Base-by-base conservation (phyloP, 2,329 filamentous ascomycete species). In the Botryotinia globosa region DNA sequence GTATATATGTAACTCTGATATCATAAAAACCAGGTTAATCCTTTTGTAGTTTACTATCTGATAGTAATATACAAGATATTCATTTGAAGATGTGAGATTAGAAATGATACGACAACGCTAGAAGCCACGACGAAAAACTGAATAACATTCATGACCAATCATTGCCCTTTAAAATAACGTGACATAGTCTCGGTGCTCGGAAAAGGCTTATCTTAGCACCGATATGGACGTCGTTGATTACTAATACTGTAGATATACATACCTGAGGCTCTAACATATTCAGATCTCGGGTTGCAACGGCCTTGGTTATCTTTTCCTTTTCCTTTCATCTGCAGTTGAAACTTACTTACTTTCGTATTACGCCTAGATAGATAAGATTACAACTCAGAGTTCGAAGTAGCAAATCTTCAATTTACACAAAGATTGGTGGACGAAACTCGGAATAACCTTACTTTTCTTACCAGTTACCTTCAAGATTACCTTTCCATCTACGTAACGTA, bases 231-330 rank as follows among this genome's bases (percentile, higher is more conserved):
- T 25, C 16, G 34, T 39, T 62, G 59, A 29, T 25, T 4, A 62
- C 16, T 39, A 39, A 29, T 42, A 16, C 1, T 16, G 5, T 3
- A n/a, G n/a, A n/a, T n/a, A n/a, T 0, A 0, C 0, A 54, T 4
- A n/a, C 48, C 25, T 54, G 25, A 54, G 48, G 48, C 48, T 7
- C 12, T 7, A 14, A 7, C 48, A 0, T n/a, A 4, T 54, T n/a
- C 12, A 54, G 25, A 54, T 54, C 25, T n/a, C 48, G 48, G 48
- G 25, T 54, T 54, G 25, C 48, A 54, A 54, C 48, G 48, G 48
- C 12, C 48, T n/a, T 54, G 48, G 48, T 6, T 5, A 51, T 51
- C 48, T 54, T 54, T 54, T 54, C 25, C 48, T n/a, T 54, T 54
- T 54, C n/a, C 48, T n/a, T 3, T 7, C 48, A 54, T 54, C 25